These are phyloP conservation scores for Albugo laibachii DNA, from an alignment of 352 stramenopile species.

Conservation along the genomic window DNA sequence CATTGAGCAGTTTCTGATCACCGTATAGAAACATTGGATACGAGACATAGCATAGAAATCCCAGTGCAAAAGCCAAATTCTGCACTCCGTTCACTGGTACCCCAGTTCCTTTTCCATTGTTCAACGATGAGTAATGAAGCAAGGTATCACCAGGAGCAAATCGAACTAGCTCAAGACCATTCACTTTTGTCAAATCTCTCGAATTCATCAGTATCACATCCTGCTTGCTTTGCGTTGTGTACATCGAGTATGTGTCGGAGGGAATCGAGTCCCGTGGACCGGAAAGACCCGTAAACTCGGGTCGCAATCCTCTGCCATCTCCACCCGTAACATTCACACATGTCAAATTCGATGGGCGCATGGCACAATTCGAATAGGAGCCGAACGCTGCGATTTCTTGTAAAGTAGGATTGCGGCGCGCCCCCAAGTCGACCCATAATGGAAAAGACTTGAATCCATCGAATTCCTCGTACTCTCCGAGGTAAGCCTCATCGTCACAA, in stretches of 20 bases:
- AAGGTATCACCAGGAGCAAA: slow-evolving; percentile 22
- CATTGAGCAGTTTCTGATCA: slow-evolving; percentile 18
- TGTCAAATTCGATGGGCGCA: slow-evolving; percentile 24
- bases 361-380: slow-evolving; percentile 32
- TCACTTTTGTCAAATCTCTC: slow-evolving; percentile 18
- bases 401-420: slow-evolving; percentile 34
- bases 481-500: slow-evolving; percentile 33
- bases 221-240: slow-evolving; percentile 14
- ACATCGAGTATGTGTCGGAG: neutral
- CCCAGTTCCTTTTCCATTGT: slow-evolving; percentile 17
- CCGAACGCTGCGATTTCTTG: slow-evolving; percentile 28
- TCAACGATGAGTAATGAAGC: slow-evolving; percentile 14
- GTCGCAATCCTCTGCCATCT: slow-evolving; percentile 20
- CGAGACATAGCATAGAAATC: slow-evolving; percentile 52
- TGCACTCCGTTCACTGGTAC: slow-evolving; percentile 46
- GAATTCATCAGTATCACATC: slow-evolving; percentile 24
- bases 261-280: slow-evolving; percentile 23
- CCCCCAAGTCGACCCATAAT: slow-evolving; percentile 28
- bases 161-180: slow-evolving; percentile 24
- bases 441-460: slow-evolving; percentile 21
- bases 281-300: slow-evolving; percentile 20
- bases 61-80: slow-evolving; percentile 32
- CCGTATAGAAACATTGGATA: slow-evolving; percentile 47
- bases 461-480: slow-evolving; percentile 48
- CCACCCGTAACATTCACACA: slow-evolving; percentile 27